Percentiles rank a stretch among this genome's conserved stretches.
Evolutionary conservation across 2,329 filamentous ascomycete species (phyloP).

Genomic region (Monosporascus sp.): DNA sequence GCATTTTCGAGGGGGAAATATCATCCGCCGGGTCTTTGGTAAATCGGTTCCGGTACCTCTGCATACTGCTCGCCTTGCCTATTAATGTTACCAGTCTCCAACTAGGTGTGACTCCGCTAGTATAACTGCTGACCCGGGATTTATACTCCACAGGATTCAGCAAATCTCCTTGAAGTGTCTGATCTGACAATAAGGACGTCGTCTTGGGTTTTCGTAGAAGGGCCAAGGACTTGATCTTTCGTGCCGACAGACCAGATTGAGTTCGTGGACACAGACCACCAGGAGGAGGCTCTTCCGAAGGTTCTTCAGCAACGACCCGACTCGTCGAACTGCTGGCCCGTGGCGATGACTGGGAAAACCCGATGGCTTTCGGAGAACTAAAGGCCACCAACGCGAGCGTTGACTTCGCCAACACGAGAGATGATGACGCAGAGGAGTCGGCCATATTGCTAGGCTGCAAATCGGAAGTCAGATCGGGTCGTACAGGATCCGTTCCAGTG

Average conservation of each 20-base stretch:
- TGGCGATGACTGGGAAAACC: background rate
- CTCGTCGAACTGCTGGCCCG: background rate
- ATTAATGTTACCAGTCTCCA: conserved; percentile 4
- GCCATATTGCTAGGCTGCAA: background rate
- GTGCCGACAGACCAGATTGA: background rate
- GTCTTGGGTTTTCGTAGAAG: conserved; percentile 3
- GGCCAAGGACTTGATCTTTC: conserved; percentile 6
- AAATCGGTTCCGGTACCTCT: conserved; percentile 7
- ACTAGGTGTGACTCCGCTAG: conserved; percentile 3
- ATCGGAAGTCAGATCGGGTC: background rate
- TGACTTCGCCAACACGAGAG: background rate
- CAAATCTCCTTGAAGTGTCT: conserved; percentile 2
- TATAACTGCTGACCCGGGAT: conserved; percentile 2
- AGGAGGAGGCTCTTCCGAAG: background rate
- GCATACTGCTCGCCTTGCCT: conserved; percentile 2
- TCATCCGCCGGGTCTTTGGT: conserved; percentile 4
- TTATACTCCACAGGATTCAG: conserved; percentile 5
- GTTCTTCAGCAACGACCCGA: background rate
- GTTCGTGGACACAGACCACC: background rate
- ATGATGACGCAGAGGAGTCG: background rate
- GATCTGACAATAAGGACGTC: background rate
- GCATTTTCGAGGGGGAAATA: conserved; percentile 2
- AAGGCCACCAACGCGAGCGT: too few relatives aligned
- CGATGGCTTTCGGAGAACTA: background rate
- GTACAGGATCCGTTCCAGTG: too few relatives aligned